Base-by-base conservation (phyloP, 257 asterid species). In the Salvia miltiorrhiza region DNA sequence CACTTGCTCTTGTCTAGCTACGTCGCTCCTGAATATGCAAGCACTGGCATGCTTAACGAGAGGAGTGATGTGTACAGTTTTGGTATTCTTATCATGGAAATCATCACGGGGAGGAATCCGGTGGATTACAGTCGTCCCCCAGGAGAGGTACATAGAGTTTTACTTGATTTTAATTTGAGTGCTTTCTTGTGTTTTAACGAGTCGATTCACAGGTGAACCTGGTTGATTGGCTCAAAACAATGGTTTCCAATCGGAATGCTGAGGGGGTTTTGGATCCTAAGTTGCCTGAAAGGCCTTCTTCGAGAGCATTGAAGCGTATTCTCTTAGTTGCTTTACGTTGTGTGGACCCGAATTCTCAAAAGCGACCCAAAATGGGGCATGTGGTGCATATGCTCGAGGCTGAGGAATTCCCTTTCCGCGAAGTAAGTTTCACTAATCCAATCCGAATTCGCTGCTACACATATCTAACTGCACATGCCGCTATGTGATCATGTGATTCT, bases 11-110 rank as follows among this genome's bases (percentile, higher is more conserved):
- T 65, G n/a, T 81, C 73, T 76, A 92, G 98, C 75, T 93, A 93
- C 23, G 98, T 93, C 50, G 96, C 98, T 33, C 98, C 98, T 0
- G 98, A 93, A 58, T 93, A 93, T 47, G 98, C 97, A 7, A 90
- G 98, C 87, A 93, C 98, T 0, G 97, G 98, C 55, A 90, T 93
- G 97, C 72, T 90, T 79, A 93, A 93, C 28, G 97, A 93, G 82
- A 84, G 95, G 77, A 93, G 95, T 28, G 98, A 90, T 32, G 95
- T 93, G 60, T 93, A 90, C 64, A 85, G 98, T 74, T 93, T 93
- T 57, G 98, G 98, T n/a, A 81, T 93, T 76, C 98, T 93, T 57
- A 83, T 88, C 16, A 93, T 93, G 97, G 98, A 93, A 74, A 81
- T 90, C 72, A 77, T 92, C 30, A 73, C 90, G 0, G 98, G 98